Base-by-base conservation (phyloP, 2,329 filamentous ascomycete species). In the Talaromyces atroroseus region DNA sequence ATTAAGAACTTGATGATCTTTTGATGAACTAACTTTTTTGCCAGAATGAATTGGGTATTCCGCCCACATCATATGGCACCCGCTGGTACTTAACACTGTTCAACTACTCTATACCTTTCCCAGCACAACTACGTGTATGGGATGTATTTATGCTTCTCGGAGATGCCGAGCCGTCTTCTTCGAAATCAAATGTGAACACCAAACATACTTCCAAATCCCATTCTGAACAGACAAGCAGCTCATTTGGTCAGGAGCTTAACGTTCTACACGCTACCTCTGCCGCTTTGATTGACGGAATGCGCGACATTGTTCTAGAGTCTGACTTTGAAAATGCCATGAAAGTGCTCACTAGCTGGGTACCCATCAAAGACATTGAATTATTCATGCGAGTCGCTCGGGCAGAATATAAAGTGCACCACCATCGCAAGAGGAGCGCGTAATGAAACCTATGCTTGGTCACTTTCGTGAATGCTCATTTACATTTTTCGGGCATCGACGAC, bases 251-350 rank as follows among this genome's bases (percentile, higher is more conserved):
- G 40, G 88, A 90, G 52, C 80, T 97, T 36, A 91, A 95, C 65
- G 82, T 97, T 36, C 77, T 99, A 51, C 94, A 99, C 72, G 92
- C 94, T 11, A 88, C 91, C 5, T 89, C 88, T 60, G 89, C 92
- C 2, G 92, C 94, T 1, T 80, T 99, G 26, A 92, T 97, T 49
- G 90, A 96, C 69, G 92, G 90, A 18, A 89, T 94, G 62, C 82
- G 90, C 38, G 90, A 96, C 60, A 90, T 95, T 52, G 79, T 99
- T 32, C 78, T 96, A 5, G 91, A 95, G 65, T 90, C 89, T 18
- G 94, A 99, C 70, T 99, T 97, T 71, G 94, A 99, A 71, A 95
- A 95, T 66, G 89, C 89, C 48, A 99, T 99, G 94, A 97, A 96
- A 76, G 88, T 92, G 7, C 78, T 99, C 60, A 97, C 94, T 29